Percentiles rank a stretch among this genome's conserved stretches.
Evolutionary conservation across 768 basidiomycete species (phyloP).

Genomic region (Xanthoconium stramineum): DNA sequence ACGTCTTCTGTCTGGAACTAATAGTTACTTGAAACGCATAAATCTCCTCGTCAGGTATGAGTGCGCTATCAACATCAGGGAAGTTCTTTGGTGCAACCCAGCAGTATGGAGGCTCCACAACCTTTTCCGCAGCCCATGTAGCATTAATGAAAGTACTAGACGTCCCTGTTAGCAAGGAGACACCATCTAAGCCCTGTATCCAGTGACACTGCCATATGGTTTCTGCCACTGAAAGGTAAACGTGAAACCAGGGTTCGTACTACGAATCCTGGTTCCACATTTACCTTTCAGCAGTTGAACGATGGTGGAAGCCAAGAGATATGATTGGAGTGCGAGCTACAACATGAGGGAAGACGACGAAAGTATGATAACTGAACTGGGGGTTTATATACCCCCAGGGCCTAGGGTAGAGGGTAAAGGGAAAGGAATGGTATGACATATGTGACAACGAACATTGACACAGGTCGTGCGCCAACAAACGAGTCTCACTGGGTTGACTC

Average conservation of each 20-base stretch:
- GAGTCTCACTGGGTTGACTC: background rate
- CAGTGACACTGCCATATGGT: background rate
- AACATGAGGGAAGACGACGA: no score
- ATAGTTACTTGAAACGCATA: no score
- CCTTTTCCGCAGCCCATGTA: background rate
- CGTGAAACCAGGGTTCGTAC: background rate
- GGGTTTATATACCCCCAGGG: no score
- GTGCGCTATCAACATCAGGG: background rate
- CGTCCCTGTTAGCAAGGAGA: background rate
- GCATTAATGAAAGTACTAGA: background rate
- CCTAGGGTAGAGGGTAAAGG: no score
- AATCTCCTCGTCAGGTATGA: no score
- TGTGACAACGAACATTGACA: no score
- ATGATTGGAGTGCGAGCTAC: no score
- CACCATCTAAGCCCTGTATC: background rate
- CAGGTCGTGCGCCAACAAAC: no score
- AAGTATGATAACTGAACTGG: no score
- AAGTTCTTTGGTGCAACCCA: background rate
- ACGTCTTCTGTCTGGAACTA: no score
- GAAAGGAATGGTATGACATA: no score
- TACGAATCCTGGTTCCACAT: background rate
- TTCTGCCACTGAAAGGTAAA: background rate
- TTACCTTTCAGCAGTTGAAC: background rate
- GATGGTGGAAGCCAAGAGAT: no score
- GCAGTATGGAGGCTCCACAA: background rate